These are phyloP conservation scores for Phylloporus sp. DNA, from an alignment of 1,284 basidiomycete species.

Conservation along the genomic window DNA sequence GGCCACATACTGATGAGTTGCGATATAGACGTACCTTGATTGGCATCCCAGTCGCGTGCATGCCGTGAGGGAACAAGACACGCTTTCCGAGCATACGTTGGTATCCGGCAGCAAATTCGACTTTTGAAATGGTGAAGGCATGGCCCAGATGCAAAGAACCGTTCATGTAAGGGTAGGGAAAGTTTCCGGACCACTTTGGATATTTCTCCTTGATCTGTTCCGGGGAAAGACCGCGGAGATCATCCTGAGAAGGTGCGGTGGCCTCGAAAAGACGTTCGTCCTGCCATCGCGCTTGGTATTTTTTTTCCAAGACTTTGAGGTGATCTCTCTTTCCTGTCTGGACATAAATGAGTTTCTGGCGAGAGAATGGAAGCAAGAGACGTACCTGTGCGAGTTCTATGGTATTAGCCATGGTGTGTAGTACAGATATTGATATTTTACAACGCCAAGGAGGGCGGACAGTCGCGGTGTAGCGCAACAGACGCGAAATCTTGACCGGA, in stretches of 20 bases:
- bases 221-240: conserved; percentile 64
- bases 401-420: conserved; percentile 51
- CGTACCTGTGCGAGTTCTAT: conserved; percentile 58
- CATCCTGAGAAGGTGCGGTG: conserved; percentile 75
- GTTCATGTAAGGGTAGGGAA: conserved; percentile 98
- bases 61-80: conserved; percentile 93
- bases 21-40: conserved; percentile 78
- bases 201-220: conserved; percentile 72
- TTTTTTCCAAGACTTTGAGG: conserved; percentile 81
- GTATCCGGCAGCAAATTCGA: conserved; percentile 96
- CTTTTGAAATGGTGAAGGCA: conserved; percentile 98
- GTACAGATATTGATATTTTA: conserved; percentile 34
- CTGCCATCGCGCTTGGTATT: conserved; percentile 85
- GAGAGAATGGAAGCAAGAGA: conserved; percentile 1
- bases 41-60: conserved; percentile 98
- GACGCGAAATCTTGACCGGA: conserved; percentile 30
- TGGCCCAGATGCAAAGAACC: conserved; percentile 97
- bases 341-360: conserved; percentile 11
- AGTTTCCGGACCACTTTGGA: conserved; percentile 98
- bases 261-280: conserved; percentile 79
- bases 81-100: conserved; percentile 96
- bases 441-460: conserved; percentile 38
- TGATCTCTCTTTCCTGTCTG: conserved; percentile 94
- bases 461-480: conserved; percentile 26
- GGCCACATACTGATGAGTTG: neutral